Evolutionary conservation across 2,329 filamentous ascomycete species (phyloP), one percentile per base, ranked within the genome.

Genomic region (Neoscytalidium dimidiatum): DNA sequence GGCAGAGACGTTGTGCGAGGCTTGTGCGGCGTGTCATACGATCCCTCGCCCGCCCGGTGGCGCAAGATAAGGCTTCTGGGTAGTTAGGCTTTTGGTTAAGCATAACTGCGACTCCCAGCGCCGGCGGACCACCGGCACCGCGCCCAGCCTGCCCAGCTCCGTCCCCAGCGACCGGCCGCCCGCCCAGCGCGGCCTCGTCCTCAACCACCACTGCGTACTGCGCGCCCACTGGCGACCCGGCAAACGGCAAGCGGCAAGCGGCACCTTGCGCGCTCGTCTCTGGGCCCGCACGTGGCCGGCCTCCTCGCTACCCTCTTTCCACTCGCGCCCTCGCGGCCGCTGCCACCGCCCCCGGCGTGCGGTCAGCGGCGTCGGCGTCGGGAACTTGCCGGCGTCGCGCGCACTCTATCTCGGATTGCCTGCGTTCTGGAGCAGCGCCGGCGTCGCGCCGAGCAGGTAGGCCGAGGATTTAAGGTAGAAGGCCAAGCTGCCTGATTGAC

Each of bases 371-470:
- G 23, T 28, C 26, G 17, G 17, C 31, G 26, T 14, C 57, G 33
- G 61, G 48, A 63, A 63, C 48, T 63, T 63, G 48, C 61, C 61
- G n/a, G n/a, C n/a, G n/a, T n/a, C n/a, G n/a, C n/a, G n/a, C n/a
- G 60, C 38, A 43, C 19, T 9, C 31, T 11, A 9, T n/a, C 35
- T 28, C 23, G 14, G 13, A 28, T 17, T 57, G 38, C 8, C 4
- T 17, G 26, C 21, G 56, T 60, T 60, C 56, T 35, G n/a, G 56
- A 46, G 51, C 62, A 17, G 41, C 51, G 62, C 62, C 52, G 62
- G 38, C 43, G 62, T 64, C 41, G 43, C 38, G 62, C 62, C 62
- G 62, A 64, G 35, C 26, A 44, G 60, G 60, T 41, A 43, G 60
- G 60, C 51, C 62, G 51, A 35, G 62, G 58, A 58, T 58, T n/a